Conservation (phyloP, 2,329 filamentous ascomycete genomes). For the Thermoascus crustaceus region DNA sequence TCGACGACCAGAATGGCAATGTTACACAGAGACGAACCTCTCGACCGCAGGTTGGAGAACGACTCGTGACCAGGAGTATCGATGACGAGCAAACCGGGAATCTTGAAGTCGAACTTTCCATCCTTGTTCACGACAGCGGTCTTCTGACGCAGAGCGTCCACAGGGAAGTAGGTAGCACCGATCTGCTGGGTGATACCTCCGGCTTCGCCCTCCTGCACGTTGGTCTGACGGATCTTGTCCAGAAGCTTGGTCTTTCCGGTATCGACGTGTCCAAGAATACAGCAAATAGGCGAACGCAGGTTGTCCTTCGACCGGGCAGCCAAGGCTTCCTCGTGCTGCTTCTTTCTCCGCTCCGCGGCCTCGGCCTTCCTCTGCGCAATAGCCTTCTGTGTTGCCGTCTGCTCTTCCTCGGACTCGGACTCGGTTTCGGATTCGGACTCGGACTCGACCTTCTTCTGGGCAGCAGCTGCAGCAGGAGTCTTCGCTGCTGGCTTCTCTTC, state of each 20-base stretch:
- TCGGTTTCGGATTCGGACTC: slow-evolving; percentile 40
- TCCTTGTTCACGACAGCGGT: slow-evolving; percentile 89
- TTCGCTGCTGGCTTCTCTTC: slow-evolving; percentile 15
- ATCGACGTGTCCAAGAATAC: slow-evolving; percentile 99
- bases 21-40: slow-evolving; percentile 97
- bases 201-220: slow-evolving; percentile 97
- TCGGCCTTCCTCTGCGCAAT: slow-evolving; percentile 76
- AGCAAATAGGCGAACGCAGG: slow-evolving; percentile 95
- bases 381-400: slow-evolving; percentile 63
- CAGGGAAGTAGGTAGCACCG: slow-evolving; percentile 97
- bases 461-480: too few relatives aligned
- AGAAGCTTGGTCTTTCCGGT: slow-evolving; percentile 99
- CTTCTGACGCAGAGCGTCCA: slow-evolving; percentile 87
- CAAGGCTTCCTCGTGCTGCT: slow-evolving; percentile 83
- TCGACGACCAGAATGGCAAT: slow-evolving; percentile 98
- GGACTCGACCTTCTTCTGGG: slow-evolving; percentile 18
- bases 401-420: slow-evolving; percentile 58
- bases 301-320: slow-evolving; percentile 89
- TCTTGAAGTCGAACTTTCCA: slow-evolving; percentile 87
- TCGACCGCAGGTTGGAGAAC: slow-evolving; percentile 93
- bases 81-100: slow-evolving; percentile 91
- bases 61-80: slow-evolving; percentile 99
- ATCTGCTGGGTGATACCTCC: slow-evolving; percentile 99
- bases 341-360: slow-evolving; percentile 78
- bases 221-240: slow-evolving; percentile 96